Evolutionary conservation across 2,329 filamentous ascomycete genomes (phyloP).

Genomic region (Penicillium sp.): DNA sequence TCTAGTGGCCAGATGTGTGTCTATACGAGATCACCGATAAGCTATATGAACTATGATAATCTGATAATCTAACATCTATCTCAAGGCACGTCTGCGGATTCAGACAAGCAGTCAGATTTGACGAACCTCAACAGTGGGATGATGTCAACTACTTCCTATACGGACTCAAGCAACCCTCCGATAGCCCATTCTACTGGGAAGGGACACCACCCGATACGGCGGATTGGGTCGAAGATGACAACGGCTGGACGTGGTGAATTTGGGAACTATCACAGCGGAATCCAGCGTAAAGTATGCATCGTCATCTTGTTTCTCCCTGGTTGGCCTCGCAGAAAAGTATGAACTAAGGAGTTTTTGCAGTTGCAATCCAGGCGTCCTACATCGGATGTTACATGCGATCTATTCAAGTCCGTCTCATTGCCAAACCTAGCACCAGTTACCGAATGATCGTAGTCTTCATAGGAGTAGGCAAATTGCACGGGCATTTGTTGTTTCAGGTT

Average conservation of each 20-base stretch:
- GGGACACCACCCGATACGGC: slow-evolving; percentile 2
- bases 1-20: slow-evolving; percentile 4
- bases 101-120: neutral
- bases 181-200: slow-evolving; percentile 1
- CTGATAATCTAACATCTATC: neutral
- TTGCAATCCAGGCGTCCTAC: neutral
- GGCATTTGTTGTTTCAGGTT: too few species aligned
- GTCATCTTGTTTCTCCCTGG: neutral
- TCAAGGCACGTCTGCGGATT: slow-evolving; percentile 9
- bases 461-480: too few species aligned
- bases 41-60: neutral
- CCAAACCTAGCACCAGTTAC: too few species aligned
- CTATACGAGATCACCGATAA: neutral
- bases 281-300: neutral
- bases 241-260: slow-evolving; percentile 8
- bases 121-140: slow-evolving; percentile 4
- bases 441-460: too few species aligned
- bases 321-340: neutral
- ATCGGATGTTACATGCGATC: too few species aligned
- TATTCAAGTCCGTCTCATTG: too few species aligned
- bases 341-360: neutral
- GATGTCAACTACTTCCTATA: slow-evolving; percentile 1
- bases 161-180: slow-evolving; percentile 1
- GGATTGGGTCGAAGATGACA: slow-evolving; percentile 1
- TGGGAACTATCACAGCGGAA: neutral